A percentile compares a stretch with the other conserved stretches of the same genome.
phyloP scores from a whole-genome alignment of 2,329 filamentous ascomycete species.

The Lachnellula hyalina region DNA sequence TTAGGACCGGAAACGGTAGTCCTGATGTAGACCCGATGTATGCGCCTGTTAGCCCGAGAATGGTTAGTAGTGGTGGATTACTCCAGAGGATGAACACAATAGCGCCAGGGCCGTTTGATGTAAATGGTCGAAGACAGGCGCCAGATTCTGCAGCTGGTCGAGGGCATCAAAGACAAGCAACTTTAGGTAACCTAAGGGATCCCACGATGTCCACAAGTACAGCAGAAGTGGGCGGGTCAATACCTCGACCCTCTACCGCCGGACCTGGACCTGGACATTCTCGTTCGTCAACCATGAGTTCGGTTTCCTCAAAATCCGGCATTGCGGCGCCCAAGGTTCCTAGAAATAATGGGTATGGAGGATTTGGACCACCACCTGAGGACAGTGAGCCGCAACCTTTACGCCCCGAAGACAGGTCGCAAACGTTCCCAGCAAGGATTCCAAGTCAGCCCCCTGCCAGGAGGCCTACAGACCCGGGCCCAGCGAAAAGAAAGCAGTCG shows the following conservation, averaged over 20 bases:
- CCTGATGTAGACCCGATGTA: constrained; percentile 37
- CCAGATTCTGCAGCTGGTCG: constrained; percentile 18
- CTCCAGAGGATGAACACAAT: constrained; percentile 61
- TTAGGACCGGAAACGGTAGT: constrained; percentile 10
- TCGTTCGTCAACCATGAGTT: constrained; percentile 21
- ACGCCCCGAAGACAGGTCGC: constrained; percentile 27
- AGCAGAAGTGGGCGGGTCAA: constrained; percentile 8
- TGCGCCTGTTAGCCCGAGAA: constrained; percentile 44
- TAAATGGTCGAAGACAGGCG: constrained; percentile 34
- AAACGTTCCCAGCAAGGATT: constrained; percentile 29
- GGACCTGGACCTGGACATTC: constrained; percentile 20
- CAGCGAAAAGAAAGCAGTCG: constrained; percentile 21
- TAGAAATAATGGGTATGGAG: constrained; percentile 51
- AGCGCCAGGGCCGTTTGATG: constrained; percentile 61
- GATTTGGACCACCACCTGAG: constrained; percentile 45
- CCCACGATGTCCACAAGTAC: constrained; percentile 7
- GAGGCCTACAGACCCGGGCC: constrained; percentile 21
- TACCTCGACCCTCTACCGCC: constrained; percentile 18
- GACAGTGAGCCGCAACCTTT: constrained; percentile 36
- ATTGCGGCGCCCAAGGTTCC: constrained; percentile 18
- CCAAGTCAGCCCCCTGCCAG: constrained; percentile 14
- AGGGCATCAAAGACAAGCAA: constrained; percentile 27
- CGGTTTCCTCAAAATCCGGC: constrained; percentile 18
- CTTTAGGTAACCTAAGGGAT: constrained; percentile 17
- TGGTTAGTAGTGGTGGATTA: constrained; percentile 39